phyloP scores from a whole-genome alignment of 805 yeast genomes.

The Helenozyma baotianmanensis region DNA sequence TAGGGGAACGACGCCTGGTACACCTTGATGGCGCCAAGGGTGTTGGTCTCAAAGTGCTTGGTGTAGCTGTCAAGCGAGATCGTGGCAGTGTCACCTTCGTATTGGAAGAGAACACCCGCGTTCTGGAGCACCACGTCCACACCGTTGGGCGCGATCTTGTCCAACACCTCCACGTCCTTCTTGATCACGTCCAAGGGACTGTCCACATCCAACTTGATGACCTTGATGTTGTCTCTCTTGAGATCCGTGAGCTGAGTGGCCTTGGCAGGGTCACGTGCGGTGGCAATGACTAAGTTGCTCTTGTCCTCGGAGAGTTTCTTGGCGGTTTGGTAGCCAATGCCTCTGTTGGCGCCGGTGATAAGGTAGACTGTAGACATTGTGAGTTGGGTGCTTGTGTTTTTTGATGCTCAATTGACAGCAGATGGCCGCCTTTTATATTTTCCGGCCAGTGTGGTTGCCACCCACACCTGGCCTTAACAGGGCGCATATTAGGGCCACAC shows the following conservation, averaged over 20 bases:
- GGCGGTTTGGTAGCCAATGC: slow-evolving; percentile 34
- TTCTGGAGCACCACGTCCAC: slow-evolving; percentile 22
- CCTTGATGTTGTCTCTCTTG: background rate
- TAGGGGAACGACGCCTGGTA: slow-evolving; percentile 24
- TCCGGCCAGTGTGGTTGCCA: too few relatives aligned
- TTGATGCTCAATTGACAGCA: too few relatives aligned
- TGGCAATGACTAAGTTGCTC: slow-evolving; percentile 19
- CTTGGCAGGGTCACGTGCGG: slow-evolving; percentile 9
- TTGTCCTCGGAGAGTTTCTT: slow-evolving; percentile 19
- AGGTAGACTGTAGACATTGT: slow-evolving; percentile 10
- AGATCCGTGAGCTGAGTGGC: slow-evolving; percentile 6
- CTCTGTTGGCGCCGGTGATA: slow-evolving; percentile 41
- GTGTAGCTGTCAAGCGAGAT: background rate
- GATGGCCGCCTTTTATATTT: too few relatives aligned
- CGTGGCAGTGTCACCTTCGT: too few relatives aligned
- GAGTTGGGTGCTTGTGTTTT: too few relatives aligned
- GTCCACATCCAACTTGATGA: background rate
- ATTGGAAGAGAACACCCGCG: slow-evolving; percentile 14
- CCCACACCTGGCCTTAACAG: too few relatives aligned
- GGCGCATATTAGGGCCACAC: too few relatives aligned
- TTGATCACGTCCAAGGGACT: background rate
- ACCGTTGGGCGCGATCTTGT: slow-evolving; percentile 11
- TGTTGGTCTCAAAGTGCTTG: slow-evolving; percentile 19
- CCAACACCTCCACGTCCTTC: slow-evolving; percentile 1
- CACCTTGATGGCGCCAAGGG: slow-evolving; percentile 26